Base-by-base conservation (phyloP, 352 stramenopile species). In the Phytophthora europaea region DNA sequence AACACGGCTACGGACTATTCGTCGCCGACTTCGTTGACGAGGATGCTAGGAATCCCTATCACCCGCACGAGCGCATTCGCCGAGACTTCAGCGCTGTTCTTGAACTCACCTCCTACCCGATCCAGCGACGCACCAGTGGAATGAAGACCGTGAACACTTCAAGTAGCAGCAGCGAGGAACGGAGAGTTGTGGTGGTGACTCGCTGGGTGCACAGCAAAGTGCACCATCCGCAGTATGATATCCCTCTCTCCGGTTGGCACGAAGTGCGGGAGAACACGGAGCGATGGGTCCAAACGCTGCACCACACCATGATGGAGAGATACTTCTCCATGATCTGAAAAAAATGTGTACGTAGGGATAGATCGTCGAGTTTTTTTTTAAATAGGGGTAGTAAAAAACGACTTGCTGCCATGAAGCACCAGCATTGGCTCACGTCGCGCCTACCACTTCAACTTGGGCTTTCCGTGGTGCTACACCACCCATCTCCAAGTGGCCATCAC, bases 41-140 rank as follows among this genome's bases (percentile, higher is more conserved):
- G 28, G 81, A 88, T 55, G 76, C 84, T 5, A 70, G 82, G 36
- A 65, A 76, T 36, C 76, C 81, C 6, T 88, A 88, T 56, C 48
- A 76, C 6, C 65, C 81, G 0, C 40, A 70, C n/a, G 61, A 80
- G 22, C 81, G 81, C 10, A 68, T 81, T n/a, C 73, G 81, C 2
- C 71, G 78, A 22, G 81, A 88, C 53, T 73, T 83, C 16, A 84
- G 57, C 20, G 61, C 73, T 9, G 61, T 72, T 3, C 18, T 80
- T 8, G 61, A 78, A 12, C 62, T 80, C 20, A 70, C 65, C 0
- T 75, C 73, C 0, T 76, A 80, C 18, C 70, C 63, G 36, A 66
- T 66, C 23, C 61, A 64, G 9, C 47, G 31, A 12, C 48, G 33
- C 16, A 71, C 38, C 12, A 60, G 4, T 22, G 65, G 56, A 16